Conservation (phyloP, 1,284 basidiomycete species). For the Omphalotus olearius region DNA sequence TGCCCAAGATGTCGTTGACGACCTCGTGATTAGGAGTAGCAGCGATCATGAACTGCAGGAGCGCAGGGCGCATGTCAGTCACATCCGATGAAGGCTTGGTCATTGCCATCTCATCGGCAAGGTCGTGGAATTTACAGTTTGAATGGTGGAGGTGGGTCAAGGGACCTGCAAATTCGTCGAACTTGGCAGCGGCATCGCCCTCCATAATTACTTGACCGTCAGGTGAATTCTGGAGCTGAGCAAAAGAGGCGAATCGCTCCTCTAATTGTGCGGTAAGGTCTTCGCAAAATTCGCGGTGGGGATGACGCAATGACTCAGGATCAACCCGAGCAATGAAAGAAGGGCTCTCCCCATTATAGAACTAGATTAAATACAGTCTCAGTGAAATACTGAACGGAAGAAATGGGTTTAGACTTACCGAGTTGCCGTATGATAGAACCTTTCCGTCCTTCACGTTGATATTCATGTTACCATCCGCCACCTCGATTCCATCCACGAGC, state of each 20-base stretch:
- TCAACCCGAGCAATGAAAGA: slow-evolving; percentile 31
- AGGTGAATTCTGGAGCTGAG: slow-evolving; percentile 19
- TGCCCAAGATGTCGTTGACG: slow-evolving; percentile 44
- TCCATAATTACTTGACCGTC: slow-evolving; percentile 37
- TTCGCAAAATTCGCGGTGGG: slow-evolving; percentile 56
- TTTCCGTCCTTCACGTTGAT: slow-evolving; percentile 82
- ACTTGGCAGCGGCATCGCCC: slow-evolving; percentile 11
- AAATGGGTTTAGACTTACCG: slow-evolving; percentile 36
- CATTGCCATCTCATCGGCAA: slow-evolving; percentile 23
- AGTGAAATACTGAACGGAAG: slow-evolving; percentile 26
- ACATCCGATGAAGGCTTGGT: slow-evolving; percentile 25
- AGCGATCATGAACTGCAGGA: slow-evolving; percentile 73
- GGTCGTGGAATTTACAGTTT: slow-evolving; percentile 50
- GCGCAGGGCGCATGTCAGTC: slow-evolving; percentile 47
- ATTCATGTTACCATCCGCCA: slow-evolving; percentile 86
- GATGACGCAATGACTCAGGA: slow-evolving; percentile 34
- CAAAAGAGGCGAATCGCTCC: slow-evolving; percentile 21
- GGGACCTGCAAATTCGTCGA: slow-evolving; percentile 26
- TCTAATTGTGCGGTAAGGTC: slow-evolving; percentile 39
- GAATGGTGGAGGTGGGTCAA: slow-evolving; percentile 43
- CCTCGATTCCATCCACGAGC: slow-evolving; percentile 78
- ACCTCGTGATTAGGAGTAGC: slow-evolving; percentile 59
- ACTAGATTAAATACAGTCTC: slow-evolving; percentile 36
- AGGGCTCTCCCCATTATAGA: slow-evolving; percentile 56
- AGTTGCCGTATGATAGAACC: slow-evolving; percentile 79